These are phyloP conservation scores for Podila epicladia DNA, from an alignment of 192 early-diverging fungal species.

Conservation along the genomic window DNA sequence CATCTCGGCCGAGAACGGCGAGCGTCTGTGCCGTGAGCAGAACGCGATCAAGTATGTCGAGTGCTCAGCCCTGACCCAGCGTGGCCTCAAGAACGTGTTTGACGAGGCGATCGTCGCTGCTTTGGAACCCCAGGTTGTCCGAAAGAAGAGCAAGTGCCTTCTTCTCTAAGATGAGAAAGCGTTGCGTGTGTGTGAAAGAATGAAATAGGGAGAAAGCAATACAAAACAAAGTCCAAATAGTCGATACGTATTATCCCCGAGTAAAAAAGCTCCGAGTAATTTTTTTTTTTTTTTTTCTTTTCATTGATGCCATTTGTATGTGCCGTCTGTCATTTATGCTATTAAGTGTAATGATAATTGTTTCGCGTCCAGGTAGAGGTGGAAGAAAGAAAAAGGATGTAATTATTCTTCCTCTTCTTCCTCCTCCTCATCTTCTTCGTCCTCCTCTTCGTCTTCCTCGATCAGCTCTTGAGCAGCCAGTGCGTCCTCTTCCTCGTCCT, in stretches of 20 bases:
- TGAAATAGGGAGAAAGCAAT: too few relatives aligned
- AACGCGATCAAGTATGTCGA: slow-evolving; percentile 94
- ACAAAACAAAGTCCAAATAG: too few relatives aligned
- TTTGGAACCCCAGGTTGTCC: slow-evolving; percentile 85
- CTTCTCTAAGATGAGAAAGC: slow-evolving; percentile 65
- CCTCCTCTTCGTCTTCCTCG: slow-evolving; percentile 12
- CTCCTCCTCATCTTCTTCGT: slow-evolving; percentile 40
- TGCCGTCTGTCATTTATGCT: too few relatives aligned
- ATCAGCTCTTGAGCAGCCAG: slow-evolving; percentile 16
- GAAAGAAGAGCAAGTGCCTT: slow-evolving; percentile 84
- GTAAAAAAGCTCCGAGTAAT: too few relatives aligned
- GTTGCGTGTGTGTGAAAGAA: too few relatives aligned
- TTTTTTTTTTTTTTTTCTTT: too few relatives aligned
- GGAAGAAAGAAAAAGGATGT: background rate
- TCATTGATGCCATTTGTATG: too few relatives aligned
- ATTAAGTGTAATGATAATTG: too few relatives aligned
- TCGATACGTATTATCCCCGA: too few relatives aligned
- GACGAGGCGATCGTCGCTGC: slow-evolving; percentile 98
- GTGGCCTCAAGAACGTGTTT: slow-evolving; percentile 95
- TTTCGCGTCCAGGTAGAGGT: too few relatives aligned
- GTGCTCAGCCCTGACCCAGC: slow-evolving; percentile 91
- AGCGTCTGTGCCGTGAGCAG: slow-evolving; percentile 84
- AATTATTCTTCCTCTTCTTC: slow-evolving; percentile 31
- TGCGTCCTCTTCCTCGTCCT: slow-evolving; percentile 37
- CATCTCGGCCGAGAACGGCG: slow-evolving; percentile 81